Evolutionary conservation across 352 stramenopile species (phyloP), one percentile per base, ranked within the genome.

Genomic region (Phytopythium ostracodes): DNA sequence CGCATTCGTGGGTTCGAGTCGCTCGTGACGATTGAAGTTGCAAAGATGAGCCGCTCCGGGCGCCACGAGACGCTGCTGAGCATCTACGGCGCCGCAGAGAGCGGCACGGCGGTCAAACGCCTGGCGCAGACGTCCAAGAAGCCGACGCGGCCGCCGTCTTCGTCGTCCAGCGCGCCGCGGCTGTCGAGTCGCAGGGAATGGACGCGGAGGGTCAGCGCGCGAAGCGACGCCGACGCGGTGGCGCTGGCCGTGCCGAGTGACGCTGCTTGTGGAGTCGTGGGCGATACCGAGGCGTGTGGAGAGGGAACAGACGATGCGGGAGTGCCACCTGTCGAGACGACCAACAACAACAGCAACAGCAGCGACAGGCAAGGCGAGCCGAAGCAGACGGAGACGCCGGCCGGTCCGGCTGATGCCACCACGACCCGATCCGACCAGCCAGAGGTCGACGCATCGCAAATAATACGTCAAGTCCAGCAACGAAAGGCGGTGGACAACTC

Each of bases 1-100:
- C 31, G 50, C 50, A 25, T 40, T 35, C 2, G 2, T 38, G 6
- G 33, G 33, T 5, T n/a, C n/a, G n/a, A 33, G 33, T 29, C 11
- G n/a, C 27, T 1, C 5, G 27, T 56, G 50, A 7, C n/a, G 22
- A 12, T 59, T 59, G 53, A 60, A 63, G 52, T 42, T 24, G 17
- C 43, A 29, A n/a, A 35, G 44, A 75, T 74, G 70, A 69, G 57
- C 33, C 49, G 64, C 33, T 76, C 70, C 4, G 70, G 67, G 7
- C 61, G 70, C 7, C 58, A 75, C 36, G 61, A 75, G 52, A 81
- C 68, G 31, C 61, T 81, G 51, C 52, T 72, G 43, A 59, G 50
- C 42, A 81, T 81, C 56, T 81, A 81, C 60, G 70, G 73, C 43
- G 49, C 33, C 54, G 43, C 12, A 0, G 38, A 51, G 24, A 43